Percentiles rank a stretch among this genome's conserved stretches.
phyloP scores from a whole-genome alignment of 257 asterid species.

The Solanum piurae region DNA sequence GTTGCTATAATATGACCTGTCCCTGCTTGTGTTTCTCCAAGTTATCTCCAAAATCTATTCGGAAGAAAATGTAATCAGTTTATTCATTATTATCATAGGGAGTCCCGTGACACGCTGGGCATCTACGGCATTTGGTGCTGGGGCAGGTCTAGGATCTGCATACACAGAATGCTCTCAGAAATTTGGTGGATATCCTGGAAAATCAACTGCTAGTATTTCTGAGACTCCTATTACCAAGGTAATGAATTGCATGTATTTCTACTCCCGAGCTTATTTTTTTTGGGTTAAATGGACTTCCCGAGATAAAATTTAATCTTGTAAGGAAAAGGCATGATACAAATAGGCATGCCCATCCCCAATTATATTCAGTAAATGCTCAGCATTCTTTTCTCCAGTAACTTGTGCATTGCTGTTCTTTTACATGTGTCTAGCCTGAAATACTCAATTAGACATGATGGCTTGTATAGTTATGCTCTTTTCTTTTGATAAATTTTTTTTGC shows the following conservation, averaged over 20 bases:
- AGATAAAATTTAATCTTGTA: neutral
- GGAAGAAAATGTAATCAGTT: neutral
- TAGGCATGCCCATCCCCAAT: neutral
- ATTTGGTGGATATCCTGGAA: conserved; percentile 36
- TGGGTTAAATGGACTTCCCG: neutral
- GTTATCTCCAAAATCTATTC: neutral
- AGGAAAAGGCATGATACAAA: neutral
- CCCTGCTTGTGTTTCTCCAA: neutral
- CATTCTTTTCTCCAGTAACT: neutral
- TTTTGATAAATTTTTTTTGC: neutral
- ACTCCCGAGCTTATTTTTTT: neutral
- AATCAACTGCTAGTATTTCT: conserved; percentile 23
- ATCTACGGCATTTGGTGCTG: conserved; percentile 79
- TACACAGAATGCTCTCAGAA: conserved; percentile 70
- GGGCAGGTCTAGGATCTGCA: conserved; percentile 81
- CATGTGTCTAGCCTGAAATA: neutral
- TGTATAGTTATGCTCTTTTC: neutral
- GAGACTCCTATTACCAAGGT: conserved; percentile 43
- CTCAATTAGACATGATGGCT: neutral
- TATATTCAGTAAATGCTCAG: neutral
- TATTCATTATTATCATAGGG: conserved; percentile 30
- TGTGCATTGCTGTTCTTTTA: neutral
- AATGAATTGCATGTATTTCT: neutral
- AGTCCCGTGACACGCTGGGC: conserved; percentile 94
- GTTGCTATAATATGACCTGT: neutral